Conservation (phyloP, 129 eudicot species). For the Solidago caesia region DNA sequence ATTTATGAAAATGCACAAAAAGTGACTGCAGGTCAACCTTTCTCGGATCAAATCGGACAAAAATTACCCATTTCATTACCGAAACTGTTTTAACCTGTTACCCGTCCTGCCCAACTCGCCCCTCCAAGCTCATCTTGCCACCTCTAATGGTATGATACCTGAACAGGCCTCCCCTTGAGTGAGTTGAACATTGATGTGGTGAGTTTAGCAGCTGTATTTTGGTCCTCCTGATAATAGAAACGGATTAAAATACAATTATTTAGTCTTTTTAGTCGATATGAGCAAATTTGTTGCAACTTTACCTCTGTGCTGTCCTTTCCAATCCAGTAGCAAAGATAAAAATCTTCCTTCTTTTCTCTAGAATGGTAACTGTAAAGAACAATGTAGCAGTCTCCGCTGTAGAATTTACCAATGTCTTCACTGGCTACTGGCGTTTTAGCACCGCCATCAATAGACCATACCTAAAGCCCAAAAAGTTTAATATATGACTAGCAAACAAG, state of each 20-base stretch:
- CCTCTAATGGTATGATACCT: slow-evolving; percentile 42
- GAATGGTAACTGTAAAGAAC: slow-evolving; percentile 88
- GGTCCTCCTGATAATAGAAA: slow-evolving; percentile 65
- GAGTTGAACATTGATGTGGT: slow-evolving; percentile 84
- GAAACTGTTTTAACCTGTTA: background rate
- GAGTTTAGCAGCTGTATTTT: slow-evolving; percentile 65
- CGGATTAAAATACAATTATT: slow-evolving; percentile 12
- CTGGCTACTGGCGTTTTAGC: slow-evolving; percentile 71
- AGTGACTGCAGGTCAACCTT: background rate
- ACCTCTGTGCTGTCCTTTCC: slow-evolving; percentile 98
- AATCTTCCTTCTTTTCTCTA: slow-evolving; percentile 84
- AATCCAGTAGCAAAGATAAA: slow-evolving; percentile 90
- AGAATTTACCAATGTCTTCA: slow-evolving; percentile 88
- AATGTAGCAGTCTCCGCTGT: slow-evolving; percentile 95
- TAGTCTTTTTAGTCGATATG: slow-evolving; percentile 13
- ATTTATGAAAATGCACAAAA: background rate
- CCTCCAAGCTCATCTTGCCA: background rate
- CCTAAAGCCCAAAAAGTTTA: slow-evolving; percentile 43
- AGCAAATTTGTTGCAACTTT: slow-evolving; percentile 10
- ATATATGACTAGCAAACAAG: background rate
- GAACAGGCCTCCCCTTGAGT: slow-evolving; percentile 81
- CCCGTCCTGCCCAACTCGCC: background rate
- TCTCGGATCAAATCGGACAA: background rate
- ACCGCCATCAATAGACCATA: slow-evolving; percentile 83
- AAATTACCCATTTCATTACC: background rate